Base-by-base conservation (phyloP, 2,329 filamentous ascomycete genomes). In the Claviceps spartinae region DNA sequence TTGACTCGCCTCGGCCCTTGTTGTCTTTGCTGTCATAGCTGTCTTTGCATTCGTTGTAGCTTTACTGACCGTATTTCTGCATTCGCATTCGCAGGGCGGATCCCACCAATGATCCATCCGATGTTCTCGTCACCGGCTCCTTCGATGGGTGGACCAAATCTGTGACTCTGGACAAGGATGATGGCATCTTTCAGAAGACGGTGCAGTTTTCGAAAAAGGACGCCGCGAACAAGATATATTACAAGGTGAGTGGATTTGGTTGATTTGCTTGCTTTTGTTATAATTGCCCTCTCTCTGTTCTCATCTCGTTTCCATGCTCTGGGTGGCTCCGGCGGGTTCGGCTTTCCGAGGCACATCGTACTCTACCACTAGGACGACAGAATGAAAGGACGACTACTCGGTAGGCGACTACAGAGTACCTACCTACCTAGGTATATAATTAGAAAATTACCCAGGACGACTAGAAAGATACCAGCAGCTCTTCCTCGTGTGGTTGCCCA, bases 81-180 rank as follows among this genome's bases (percentile, higher is more conserved):
- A 34, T 34, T 34, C 20, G 20, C 22, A 34, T 40, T 46, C 63
- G 60, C 70, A 96, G 91, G 91, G 81, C 85, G 65, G 83, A 93
- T 67, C 75, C 82, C 61, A 90, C 86, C 65, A 78, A 83, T 60
- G 86, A 94, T 66, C 91, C 97, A 67, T 91, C 54, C 47, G 52
- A 55, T 36, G 42, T 55, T 34, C 51, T 85, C 69, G 93, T 97
- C 61, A 97, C 91, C 42, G 93, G 93, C 66, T 91, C 87, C 57
- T 97, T 97, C 66, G 91, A 97, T 71, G 79, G 88, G 72, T 98
- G 93, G 93, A 78, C 79, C 59, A 91, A 93, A 76, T 88, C 82
- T 52, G 80, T 91, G 67, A 80, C 86, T 73, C 78, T 98, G 53
- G 82, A 89, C 47, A 88, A 88, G 72, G 76, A 81, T 42, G 85